Percentiles rank a stretch among this genome's conserved stretches.
These are phyloP conservation scores for Citeromyces hawaiiensis DNA, from an alignment of 1,139 yeast species.

Conservation along the genomic window DNA sequence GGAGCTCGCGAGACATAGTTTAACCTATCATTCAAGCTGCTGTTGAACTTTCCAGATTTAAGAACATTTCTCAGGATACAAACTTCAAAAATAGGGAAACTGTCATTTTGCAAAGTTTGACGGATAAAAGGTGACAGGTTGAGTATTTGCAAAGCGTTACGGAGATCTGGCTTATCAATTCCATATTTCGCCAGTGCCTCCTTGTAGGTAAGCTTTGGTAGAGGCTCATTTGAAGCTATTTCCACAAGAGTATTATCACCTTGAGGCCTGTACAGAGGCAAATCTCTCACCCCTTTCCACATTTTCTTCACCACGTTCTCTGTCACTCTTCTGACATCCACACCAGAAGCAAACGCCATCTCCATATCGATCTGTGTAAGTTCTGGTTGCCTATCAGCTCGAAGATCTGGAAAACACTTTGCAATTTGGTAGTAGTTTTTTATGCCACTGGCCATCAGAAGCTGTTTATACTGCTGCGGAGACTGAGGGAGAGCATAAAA, in stretches of 20 bases:
- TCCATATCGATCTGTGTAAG: slow-evolving; percentile 94
- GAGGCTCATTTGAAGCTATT: slow-evolving; percentile 12
- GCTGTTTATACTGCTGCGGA: slow-evolving; percentile 94
- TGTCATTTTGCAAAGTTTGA: slow-evolving; percentile 20
- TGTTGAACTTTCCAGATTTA: slow-evolving; percentile 11
- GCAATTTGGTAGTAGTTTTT: slow-evolving; percentile 83
- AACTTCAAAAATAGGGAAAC: slow-evolving; percentile 60
- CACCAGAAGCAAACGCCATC: slow-evolving; percentile 67
- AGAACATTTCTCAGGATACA: slow-evolving; percentile 41
- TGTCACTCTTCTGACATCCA: slow-evolving; percentile 55
- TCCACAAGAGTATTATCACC: slow-evolving; percentile 15
- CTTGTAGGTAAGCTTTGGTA: slow-evolving; percentile 41
- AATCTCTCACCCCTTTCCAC: slow-evolving; percentile 37
- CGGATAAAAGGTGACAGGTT: slow-evolving; percentile 29
- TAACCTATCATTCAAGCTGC: slow-evolving; percentile 23
- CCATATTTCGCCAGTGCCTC: slow-evolving; percentile 72
- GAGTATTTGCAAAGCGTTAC: slow-evolving; percentile 42
- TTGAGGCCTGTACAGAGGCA: slow-evolving; percentile 22
- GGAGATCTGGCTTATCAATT: slow-evolving; percentile 87
- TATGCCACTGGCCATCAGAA: slow-evolving; percentile 89
- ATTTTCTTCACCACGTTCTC: slow-evolving; percentile 40
- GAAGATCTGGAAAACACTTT: slow-evolving; percentile 80
- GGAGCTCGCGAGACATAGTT: slow-evolving; percentile 54
- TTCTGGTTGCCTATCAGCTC: slow-evolving; percentile 95
- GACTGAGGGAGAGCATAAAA: slow-evolving; percentile 94